Percentiles rank a stretch among this genome's conserved stretches.
Conservation (phyloP, 176 grass and related monocot genomes). For the Eleusine indica region DNA sequence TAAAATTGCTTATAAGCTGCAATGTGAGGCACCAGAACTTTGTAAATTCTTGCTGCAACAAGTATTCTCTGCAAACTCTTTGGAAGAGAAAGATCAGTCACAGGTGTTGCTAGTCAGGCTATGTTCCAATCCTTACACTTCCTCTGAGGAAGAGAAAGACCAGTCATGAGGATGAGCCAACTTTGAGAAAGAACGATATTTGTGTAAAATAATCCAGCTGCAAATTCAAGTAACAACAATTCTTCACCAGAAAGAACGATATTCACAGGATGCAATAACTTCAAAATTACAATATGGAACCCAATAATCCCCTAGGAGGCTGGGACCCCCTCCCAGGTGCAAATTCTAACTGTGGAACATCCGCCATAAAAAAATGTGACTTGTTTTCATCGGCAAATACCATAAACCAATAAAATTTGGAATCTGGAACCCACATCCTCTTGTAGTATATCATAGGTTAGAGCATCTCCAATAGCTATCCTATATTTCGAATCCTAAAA, state of each 20-base stretch:
- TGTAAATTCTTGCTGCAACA: not conserved
- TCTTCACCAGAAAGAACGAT: not conserved
- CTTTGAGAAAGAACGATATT: not conserved
- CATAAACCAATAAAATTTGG: not conserved
- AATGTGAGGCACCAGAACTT: not conserved
- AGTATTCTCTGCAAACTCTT: not conserved
- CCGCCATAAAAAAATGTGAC: not conserved
- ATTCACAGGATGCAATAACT: not conserved
- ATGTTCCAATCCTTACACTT: not conserved
- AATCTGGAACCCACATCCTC: not conserved
- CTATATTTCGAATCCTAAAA: too few species aligned
- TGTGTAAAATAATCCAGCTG: not conserved
- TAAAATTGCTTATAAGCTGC: not conserved
- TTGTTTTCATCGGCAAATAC: not conserved
- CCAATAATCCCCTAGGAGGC: not conserved
- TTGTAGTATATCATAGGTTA: not conserved
- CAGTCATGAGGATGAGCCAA: not conserved
- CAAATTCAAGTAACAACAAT: slow-evolving; percentile 14
- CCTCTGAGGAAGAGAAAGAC: not conserved
- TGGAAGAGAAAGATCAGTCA: too few species aligned
- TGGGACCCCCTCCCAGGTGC: not conserved
- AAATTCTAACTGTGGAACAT: not conserved
- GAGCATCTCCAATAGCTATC: too few species aligned
- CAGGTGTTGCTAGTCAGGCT: not conserved
- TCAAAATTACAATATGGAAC: not conserved